phyloP scores from a whole-genome alignment of 352 stramenopile genomes.

The Vaucheria bursata region DNA sequence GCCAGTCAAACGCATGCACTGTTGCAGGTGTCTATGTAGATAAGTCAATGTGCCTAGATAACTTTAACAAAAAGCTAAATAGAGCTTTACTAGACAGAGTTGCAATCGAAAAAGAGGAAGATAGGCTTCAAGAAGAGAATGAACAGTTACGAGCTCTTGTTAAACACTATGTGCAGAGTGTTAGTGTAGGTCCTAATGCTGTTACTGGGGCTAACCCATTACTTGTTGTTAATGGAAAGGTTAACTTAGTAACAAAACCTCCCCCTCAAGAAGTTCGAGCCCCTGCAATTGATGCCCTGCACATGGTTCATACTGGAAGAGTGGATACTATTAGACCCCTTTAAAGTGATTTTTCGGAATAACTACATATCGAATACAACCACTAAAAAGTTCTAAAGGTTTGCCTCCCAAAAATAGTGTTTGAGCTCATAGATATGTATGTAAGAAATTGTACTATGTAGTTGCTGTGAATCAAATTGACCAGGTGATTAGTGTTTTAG shows the following conservation, averaged over 20 bases:
- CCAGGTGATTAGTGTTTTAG: no score
- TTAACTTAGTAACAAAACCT: slow-evolving; percentile 17
- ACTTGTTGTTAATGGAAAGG: slow-evolving; percentile 39
- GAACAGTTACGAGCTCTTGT: slow-evolving; percentile 64
- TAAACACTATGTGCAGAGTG: slow-evolving; percentile 77
- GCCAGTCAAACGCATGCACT: no score
- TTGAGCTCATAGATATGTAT: no score
- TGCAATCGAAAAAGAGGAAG: slow-evolving; percentile 72
- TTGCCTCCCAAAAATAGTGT: no score
- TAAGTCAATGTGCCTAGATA: slow-evolving; percentile 72
- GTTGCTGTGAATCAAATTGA: no score
- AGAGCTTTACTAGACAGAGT: slow-evolving; percentile 79
- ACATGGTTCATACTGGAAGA: slow-evolving; percentile 42
- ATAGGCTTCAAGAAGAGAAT: slow-evolving; percentile 72
- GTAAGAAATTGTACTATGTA: no score
- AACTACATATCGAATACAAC: no score
- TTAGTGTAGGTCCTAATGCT: slow-evolving; percentile 78
- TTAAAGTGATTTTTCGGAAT: no score
- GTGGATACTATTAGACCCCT: slow-evolving; percentile 28
- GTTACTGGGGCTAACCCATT: slow-evolving; percentile 72
- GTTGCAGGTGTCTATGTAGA: no score
- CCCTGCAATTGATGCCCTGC: slow-evolving; percentile 35
- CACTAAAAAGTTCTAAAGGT: no score
- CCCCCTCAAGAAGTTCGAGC: neutral
- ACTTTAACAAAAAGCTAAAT: slow-evolving; percentile 90